Percentiles rank a stretch among this genome's conserved stretches.
Evolutionary conservation across 805 yeast species (phyloP).

Genomic region (Candida sanyiensis): DNA sequence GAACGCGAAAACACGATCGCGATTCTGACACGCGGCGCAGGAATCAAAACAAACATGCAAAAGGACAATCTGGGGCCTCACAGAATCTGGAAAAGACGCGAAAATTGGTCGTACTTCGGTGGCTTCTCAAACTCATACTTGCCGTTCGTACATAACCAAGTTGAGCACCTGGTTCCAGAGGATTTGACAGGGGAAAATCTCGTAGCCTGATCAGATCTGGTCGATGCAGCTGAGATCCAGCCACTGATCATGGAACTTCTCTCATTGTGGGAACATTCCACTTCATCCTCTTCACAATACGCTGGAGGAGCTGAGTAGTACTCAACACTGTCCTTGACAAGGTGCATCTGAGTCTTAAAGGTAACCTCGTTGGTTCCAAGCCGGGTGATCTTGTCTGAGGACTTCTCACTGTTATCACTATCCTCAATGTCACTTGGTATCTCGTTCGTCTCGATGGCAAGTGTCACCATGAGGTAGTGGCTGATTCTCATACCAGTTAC

Average conservation of each 20-base stretch:
- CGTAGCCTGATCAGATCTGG: not conserved
- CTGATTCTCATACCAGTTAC: slow-evolving; percentile 8
- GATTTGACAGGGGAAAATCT: not conserved
- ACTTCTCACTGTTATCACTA: not conserved
- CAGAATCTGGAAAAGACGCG: not conserved
- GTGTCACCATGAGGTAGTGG: slow-evolving; percentile 12
- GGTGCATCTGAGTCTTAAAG: slow-evolving; percentile 15
- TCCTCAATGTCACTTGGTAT: not conserved
- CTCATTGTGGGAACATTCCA: not conserved
- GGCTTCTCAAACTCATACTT: slow-evolving; percentile 15
- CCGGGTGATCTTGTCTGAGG: not conserved
- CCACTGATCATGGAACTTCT: not conserved
- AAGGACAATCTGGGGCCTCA: too few relatives aligned
- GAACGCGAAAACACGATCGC: slow-evolving; percentile 1
- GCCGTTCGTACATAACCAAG: slow-evolving; percentile 22
- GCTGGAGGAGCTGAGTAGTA: slow-evolving; percentile 13
- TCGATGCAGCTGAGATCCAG: not conserved
- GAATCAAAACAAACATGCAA: not conserved
- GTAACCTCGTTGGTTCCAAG: slow-evolving; percentile 7
- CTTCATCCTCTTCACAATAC: slow-evolving; percentile 5
- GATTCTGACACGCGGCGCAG: not conserved
- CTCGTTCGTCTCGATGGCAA: slow-evolving; percentile 9
- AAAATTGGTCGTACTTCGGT: slow-evolving; percentile 17
- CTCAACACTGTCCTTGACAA: slow-evolving; percentile 10
- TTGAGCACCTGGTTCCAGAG: slow-evolving; percentile 10